Percentiles rank a stretch among this genome's conserved stretches.
These are phyloP conservation scores for Epichloe elymi DNA, from an alignment of 2,329 filamentous ascomycete species.

Conservation along the genomic window DNA sequence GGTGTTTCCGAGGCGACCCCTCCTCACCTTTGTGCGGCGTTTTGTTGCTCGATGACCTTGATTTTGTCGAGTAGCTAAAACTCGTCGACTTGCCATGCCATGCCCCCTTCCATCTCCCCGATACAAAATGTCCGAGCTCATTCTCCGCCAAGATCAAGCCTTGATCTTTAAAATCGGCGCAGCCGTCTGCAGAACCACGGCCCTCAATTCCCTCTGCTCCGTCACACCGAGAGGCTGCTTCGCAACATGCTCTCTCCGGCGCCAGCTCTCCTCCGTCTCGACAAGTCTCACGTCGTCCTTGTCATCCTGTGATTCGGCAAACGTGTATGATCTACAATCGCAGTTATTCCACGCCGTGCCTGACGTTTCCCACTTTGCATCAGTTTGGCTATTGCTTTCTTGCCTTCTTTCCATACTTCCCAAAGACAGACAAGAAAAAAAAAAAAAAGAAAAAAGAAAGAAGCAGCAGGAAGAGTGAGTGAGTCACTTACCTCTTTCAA, in stretches of 20 bases:
- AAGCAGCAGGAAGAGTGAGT: background rate
- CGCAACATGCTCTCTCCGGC: conserved; percentile 27
- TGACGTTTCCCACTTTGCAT: conserved; percentile 15
- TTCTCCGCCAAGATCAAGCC: background rate
- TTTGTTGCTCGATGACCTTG: too few relatives aligned
- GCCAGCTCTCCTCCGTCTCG: conserved; percentile 37
- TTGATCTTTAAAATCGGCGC: conserved; percentile 24
- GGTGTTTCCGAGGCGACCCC: too few relatives aligned
- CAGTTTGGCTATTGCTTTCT: background rate
- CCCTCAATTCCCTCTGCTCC: conserved; percentile 32
- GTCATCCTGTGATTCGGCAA: conserved; percentile 37
- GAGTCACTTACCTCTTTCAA: conserved; percentile 23
- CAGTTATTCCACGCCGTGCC: conserved; percentile 65
- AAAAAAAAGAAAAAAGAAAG: too few relatives aligned
- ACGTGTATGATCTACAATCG: conserved; percentile 56
- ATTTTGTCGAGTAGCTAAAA: too few relatives aligned
- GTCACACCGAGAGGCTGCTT: conserved; percentile 26
- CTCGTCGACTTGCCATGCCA: too few relatives aligned
- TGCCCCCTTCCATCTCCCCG: too few relatives aligned
- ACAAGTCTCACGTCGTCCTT: conserved; percentile 33
- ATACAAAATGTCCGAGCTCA: background rate
- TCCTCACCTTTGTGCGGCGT: too few relatives aligned
- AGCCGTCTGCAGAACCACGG: conserved; percentile 23
- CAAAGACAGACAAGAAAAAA: background rate
- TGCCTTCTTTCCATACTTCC: background rate